A percentile compares a stretch with the other conserved stretches of the same genome.
phyloP scores from a whole-genome alignment of 345 rosid genomes.

The Firmiana major region DNA sequence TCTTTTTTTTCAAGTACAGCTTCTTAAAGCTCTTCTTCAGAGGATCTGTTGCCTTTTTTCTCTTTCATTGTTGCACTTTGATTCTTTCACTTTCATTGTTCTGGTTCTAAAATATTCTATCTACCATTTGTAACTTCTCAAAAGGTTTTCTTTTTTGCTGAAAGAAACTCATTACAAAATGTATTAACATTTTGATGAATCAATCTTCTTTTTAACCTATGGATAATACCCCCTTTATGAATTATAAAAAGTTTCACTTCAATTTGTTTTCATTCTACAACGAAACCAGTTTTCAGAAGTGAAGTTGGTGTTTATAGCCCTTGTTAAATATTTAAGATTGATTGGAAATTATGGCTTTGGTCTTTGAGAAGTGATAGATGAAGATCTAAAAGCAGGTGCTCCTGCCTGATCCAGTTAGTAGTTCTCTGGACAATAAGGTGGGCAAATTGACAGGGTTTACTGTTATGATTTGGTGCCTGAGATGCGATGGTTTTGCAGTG shows the following conservation, averaged over 20 bases:
- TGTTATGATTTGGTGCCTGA: background rate
- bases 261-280: background rate
- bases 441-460: background rate
- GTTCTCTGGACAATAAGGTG: background rate
- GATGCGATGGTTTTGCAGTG: slow-evolving; percentile 5
- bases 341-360: background rate
- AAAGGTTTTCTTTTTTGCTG: background rate
- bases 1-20: background rate
- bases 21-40: slow-evolving; percentile 1
- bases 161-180: background rate
- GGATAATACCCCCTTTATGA: background rate
- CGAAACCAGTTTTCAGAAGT: background rate
- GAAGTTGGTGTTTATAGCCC: background rate
- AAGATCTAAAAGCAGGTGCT: background rate
- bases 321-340: background rate
- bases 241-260: too few relatives aligned
- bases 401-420: background rate
- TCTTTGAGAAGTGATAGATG: background rate
- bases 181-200: background rate
- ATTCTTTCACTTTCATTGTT: background rate
- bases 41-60: background rate
- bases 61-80: background rate
- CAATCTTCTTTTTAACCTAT: slow-evolving; percentile 1
- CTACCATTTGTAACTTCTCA: background rate
- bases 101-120: background rate